Conservation (phyloP, 1,284 basidiomycete genomes). For the Naganishia liquefaciens region DNA sequence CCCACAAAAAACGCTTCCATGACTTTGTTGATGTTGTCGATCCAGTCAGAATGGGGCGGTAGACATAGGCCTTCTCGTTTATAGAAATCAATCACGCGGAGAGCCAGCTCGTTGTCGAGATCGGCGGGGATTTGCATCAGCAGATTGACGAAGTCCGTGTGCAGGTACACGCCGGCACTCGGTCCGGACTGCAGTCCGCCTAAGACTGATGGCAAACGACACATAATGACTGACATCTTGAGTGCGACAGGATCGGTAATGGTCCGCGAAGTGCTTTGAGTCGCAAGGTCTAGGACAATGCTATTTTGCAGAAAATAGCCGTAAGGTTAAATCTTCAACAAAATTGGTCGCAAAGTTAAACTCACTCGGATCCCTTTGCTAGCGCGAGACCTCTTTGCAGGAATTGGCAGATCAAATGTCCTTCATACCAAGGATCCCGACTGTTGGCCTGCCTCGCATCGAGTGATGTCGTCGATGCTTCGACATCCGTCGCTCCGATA, state of each 20-base stretch:
- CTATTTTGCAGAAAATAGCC: background rate
- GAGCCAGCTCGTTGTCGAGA: conserved; percentile 52
- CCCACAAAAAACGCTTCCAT: conserved; percentile 52
- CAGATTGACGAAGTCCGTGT: conserved; percentile 50
- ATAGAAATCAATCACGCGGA: conserved; percentile 56
- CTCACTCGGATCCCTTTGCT: conserved; percentile 40
- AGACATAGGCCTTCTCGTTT: conserved; percentile 54
- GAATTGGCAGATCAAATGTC: conserved; percentile 33
- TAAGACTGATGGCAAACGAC: conserved; percentile 41
- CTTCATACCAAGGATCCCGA: conserved; percentile 37
- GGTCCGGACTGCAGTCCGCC: conserved; percentile 43
- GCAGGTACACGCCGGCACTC: conserved; percentile 41
- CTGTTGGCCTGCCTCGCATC: conserved; percentile 6
- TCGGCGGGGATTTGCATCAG: conserved; percentile 51
- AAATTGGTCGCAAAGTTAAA: conserved; percentile 1
- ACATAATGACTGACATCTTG: conserved; percentile 21
- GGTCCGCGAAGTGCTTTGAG: conserved; percentile 20
- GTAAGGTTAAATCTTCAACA: background rate
- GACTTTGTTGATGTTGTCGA: conserved; percentile 55
- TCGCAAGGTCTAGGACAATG: conserved; percentile 19
- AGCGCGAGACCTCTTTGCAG: conserved; percentile 30
- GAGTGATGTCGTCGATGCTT: conserved; percentile 23
- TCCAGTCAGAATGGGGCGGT: conserved; percentile 56
- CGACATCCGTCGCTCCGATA: conserved; percentile 1
- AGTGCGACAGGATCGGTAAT: conserved; percentile 18